Conservation (phyloP, 352 stramenopile genomes). For the Phytophthora sp. region DNA sequence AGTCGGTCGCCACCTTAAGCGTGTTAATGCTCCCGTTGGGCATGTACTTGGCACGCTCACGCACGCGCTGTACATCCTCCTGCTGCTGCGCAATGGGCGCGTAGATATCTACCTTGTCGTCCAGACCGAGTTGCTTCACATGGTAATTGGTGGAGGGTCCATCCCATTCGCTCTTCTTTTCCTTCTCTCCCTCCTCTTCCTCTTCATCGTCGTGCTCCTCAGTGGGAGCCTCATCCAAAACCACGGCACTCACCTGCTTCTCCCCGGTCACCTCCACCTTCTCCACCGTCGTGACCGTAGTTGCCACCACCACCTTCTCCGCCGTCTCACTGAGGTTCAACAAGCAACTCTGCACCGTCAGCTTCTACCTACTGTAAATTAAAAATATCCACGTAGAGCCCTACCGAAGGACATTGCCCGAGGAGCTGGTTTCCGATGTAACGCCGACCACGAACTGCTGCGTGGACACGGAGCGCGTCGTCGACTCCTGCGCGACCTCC, state of each 20-base stretch:
- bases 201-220: constrained; percentile 1
- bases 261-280: constrained; percentile 22
- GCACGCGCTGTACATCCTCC: constrained; percentile 63
- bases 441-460: constrained; percentile 38
- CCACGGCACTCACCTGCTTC: constrained; percentile 3
- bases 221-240: constrained; percentile 6
- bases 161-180: constrained; percentile 45
- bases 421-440: constrained; percentile 22
- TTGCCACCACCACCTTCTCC: constrained; percentile 9
- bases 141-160: constrained; percentile 79
- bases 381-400: constrained; percentile 1
- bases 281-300: constrained; percentile 9
- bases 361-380: not conserved
- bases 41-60: constrained; percentile 64
- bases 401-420: constrained; percentile 22
- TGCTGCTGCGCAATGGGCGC: constrained; percentile 69
- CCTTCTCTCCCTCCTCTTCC: constrained; percentile 15
- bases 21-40: constrained; percentile 37
- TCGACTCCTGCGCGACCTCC: constrained; percentile 18
- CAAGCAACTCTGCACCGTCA: constrained; percentile 9
- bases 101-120: constrained; percentile 86
- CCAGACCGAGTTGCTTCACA: constrained; percentile 75
- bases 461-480: constrained; percentile 34
- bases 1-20: constrained; percentile 52
- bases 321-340: constrained; percentile 32